These are phyloP conservation scores for Penicillium carneum DNA, from an alignment of 2,329 filamentous ascomycete genomes.

Conservation along the genomic window DNA sequence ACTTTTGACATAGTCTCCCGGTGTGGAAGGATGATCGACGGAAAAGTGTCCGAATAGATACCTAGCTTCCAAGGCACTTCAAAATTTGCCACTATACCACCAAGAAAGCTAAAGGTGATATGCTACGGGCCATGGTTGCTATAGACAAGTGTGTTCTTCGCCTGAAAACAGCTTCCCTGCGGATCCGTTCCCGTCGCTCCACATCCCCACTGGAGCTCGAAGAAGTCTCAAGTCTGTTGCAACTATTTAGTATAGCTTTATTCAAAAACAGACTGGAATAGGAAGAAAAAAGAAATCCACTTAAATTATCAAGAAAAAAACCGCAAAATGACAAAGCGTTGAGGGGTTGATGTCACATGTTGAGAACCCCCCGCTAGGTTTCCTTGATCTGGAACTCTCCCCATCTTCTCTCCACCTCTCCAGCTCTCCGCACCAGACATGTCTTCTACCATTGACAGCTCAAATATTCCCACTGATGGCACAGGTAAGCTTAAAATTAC, in stretches of 20 bases:
- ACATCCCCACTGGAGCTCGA: conserved; percentile 15
- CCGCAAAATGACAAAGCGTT: conserved; percentile 19
- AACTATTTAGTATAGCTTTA: not conserved
- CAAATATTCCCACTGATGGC: conserved; percentile 28
- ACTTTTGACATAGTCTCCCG: not conserved
- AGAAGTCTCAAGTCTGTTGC: not conserved
- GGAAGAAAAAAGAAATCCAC: not conserved
- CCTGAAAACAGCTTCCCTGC: conserved; percentile 7
- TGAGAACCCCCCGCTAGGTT: conserved; percentile 19
- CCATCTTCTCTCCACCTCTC: conserved; percentile 12
- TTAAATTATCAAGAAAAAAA: conserved; percentile 2
- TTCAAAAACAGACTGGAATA: no score
- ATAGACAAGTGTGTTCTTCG: not conserved
- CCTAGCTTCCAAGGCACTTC: not conserved
- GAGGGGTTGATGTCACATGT: conserved; percentile 30
- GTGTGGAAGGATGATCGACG: not conserved
- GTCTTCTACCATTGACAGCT: conserved; percentile 16
- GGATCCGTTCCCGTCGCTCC: conserved; percentile 19
- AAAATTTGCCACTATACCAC: not conserved
- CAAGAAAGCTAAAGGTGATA: no score
- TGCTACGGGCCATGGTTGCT: no score
- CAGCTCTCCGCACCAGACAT: conserved; percentile 15
- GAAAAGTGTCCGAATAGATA: not conserved
- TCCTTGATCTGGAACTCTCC: conserved; percentile 20
- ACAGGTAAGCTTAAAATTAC: conserved; percentile 29